phyloP scores from a whole-genome alignment of 192 early-diverging fungal genomes.

The Backusella sp. region DNA sequence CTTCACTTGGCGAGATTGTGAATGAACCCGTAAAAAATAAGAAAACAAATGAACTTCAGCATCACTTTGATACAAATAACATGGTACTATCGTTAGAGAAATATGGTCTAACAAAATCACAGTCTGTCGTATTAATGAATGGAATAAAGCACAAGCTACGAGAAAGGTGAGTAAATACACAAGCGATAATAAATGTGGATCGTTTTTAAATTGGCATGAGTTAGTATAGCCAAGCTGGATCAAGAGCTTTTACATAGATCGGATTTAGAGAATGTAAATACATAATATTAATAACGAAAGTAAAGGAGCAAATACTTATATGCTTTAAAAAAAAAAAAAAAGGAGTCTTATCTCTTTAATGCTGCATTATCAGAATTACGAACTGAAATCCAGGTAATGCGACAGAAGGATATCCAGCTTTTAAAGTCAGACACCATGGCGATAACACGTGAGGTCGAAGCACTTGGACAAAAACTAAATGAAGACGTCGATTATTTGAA shows the following conservation, averaged over 20 bases:
- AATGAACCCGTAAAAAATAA: constrained; percentile 3
- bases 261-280: constrained; percentile 74
- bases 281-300: neutral
- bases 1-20: neutral
- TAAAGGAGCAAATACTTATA: neutral
- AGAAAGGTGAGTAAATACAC: constrained; percentile 45
- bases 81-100: constrained; percentile 61
- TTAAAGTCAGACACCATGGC: constrained; percentile 70
- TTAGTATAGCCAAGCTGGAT: constrained; percentile 45
- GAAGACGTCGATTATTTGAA: constrained; percentile 78
- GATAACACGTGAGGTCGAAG: constrained; percentile 78
- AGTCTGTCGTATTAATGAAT: constrained; percentile 73
- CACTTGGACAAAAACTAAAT: constrained; percentile 64
- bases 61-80: constrained; percentile 78
- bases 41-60: constrained; percentile 23
- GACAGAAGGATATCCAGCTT: constrained; percentile 72
- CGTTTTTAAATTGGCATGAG: neutral
- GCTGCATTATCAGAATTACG: constrained; percentile 79
- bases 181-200: neutral
- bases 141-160: constrained; percentile 66
- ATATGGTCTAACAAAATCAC: constrained; percentile 63
- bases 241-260: constrained; percentile 36
- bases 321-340: neutral
- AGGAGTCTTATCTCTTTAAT: constrained; percentile 78
- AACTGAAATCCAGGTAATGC: constrained; percentile 70